Evolutionary conservation across 1,284 basidiomycete genomes (phyloP), one percentile per base, ranked within the genome.

Genomic region (Cryptococcus hybrid): DNA sequence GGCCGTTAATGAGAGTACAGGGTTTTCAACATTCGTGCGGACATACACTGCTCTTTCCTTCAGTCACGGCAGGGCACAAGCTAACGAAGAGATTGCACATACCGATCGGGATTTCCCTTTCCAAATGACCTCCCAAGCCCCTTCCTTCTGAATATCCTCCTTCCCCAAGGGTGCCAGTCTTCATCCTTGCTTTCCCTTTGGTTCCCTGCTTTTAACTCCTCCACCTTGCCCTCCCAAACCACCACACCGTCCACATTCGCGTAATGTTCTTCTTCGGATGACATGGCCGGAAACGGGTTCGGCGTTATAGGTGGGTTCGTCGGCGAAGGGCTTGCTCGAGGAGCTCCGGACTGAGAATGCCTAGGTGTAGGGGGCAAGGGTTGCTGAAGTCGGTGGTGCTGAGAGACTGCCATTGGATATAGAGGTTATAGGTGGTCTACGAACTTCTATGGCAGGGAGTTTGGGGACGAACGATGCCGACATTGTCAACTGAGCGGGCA

Each of bases 401-500:
- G 40, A 56, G 46, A 47, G 46, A 13, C 5, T 35, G 53, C 56
- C 24, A 15, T 48, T 30, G 13, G 54, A 6, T 42, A 51, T 46
- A 42, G 62, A 51, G 55, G 59, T 54, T 45, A 57, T 34, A 57
- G 84, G 83, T 49, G 83, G 83, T 34, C 30, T 42, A 30, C 48
- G 51, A 15, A 40, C 13, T 30, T 52, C 47, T 1, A 47, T 47
- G 38, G 46, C 11, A 69, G 78, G 45, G 35, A 78, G 76, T 56
- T 80, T 81, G 1, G 89, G 86, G 40, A 92, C 88, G 71, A 92
- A 92, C 1, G 85, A 85, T 0, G 89, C 88, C 47, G 91, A 89
- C 45, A 90, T 82, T 1, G 89, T 85, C 24, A 92, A 79, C 76
- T 92, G 87, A 13, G 52, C 38, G 36, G 43, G 50, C 42, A 30